Evolutionary conservation across 768 basidiomycete genomes (phyloP).

Genomic region (Agaricus blazei): DNA sequence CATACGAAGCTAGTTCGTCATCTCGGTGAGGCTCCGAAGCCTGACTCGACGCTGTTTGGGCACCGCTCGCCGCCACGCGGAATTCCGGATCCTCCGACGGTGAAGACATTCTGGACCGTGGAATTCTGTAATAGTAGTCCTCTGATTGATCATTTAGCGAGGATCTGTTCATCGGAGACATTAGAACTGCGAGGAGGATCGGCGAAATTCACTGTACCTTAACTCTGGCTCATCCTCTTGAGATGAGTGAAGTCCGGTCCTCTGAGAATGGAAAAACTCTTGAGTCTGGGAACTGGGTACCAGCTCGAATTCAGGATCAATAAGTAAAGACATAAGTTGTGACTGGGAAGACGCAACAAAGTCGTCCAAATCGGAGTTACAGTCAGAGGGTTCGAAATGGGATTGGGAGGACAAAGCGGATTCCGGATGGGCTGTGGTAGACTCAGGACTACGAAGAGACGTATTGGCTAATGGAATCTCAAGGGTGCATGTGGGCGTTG

Average conservation of each 20-base stretch:
- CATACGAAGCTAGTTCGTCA: conserved; percentile 12
- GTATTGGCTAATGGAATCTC: neutral
- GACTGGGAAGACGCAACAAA: conserved; percentile 9
- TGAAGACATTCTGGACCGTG: too few species aligned
- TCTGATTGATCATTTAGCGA: neutral
- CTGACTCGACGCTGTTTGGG: neutral
- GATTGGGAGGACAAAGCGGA: neutral
- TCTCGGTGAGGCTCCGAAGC: neutral
- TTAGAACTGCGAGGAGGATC: neutral
- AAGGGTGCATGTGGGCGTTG: neutral
- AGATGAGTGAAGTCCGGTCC: neutral
- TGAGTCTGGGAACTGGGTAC: conserved; percentile 46
- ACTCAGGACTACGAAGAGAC: neutral
- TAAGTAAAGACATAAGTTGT: conserved; percentile 1
- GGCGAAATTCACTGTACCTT: neutral
- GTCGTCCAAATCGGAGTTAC: neutral
- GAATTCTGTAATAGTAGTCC: too few species aligned
- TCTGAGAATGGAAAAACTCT: conserved; percentile 18
- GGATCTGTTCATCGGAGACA: neutral
- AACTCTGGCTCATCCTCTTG: neutral
- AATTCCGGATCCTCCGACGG: too few species aligned
- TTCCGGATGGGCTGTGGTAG: conserved; percentile 12
- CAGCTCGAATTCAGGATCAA: conserved; percentile 17
- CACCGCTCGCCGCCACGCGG: neutral
- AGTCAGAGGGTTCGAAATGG: neutral